These are phyloP conservation scores for Rhypophila decipiens DNA, from an alignment of 495 filamentous ascomycete genomes.

Conservation along the genomic window DNA sequence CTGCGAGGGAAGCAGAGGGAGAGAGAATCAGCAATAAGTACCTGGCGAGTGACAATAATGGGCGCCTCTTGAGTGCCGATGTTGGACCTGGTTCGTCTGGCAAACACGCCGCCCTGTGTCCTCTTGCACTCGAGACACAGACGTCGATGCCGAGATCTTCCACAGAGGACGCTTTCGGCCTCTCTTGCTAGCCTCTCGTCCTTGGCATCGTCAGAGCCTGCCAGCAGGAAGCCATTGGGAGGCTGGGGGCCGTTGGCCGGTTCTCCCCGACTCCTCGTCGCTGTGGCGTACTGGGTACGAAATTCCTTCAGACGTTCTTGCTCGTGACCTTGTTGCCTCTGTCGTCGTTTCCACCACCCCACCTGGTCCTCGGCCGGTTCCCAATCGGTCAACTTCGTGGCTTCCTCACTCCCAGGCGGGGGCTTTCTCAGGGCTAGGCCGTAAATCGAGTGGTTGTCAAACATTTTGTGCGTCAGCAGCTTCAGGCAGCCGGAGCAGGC, in stretches of 20 bases:
- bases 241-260: too few species aligned
- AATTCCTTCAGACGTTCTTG: background rate
- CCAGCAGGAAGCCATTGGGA: background rate
- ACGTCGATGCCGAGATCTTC: constrained; percentile 11
- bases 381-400: constrained; percentile 15
- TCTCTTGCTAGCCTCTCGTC: background rate
- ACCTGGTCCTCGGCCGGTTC: constrained; percentile 2
- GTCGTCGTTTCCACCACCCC: background rate
- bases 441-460: constrained; percentile 18
- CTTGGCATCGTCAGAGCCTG: background rate
- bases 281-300: background rate
- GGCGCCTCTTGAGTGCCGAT: background rate
- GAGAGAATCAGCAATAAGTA: background rate
- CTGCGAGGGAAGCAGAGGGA: constrained; percentile 1
- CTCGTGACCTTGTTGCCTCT: background rate
- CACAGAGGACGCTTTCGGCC: constrained; percentile 4
- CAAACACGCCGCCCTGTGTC: constrained; percentile 3
- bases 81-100: background rate
- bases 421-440: constrained; percentile 14
- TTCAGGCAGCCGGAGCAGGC: constrained; percentile 21
- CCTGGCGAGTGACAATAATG: background rate
- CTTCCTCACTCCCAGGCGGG: constrained; percentile 12
- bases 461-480: constrained; percentile 18
- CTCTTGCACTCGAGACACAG: constrained; percentile 6
- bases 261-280: background rate